A percentile compares a stretch with the other conserved stretches of the same genome.
phyloP scores from a whole-genome alignment of 2,329 filamentous ascomycete genomes.

The Ophiostoma perfectum region DNA sequence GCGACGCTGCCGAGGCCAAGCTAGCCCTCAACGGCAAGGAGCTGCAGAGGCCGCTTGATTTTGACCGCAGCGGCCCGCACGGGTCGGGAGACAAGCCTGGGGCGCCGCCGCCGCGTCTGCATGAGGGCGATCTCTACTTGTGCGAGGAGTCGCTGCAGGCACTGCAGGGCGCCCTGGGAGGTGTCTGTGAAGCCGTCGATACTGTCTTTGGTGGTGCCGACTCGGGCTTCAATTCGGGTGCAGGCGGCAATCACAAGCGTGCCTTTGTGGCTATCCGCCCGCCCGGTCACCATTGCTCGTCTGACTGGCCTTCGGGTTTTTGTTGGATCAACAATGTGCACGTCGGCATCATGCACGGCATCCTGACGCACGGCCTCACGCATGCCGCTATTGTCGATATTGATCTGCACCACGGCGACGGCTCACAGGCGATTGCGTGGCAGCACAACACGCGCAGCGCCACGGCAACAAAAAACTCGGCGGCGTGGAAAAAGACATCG shows the following conservation, averaged over 20 bases:
- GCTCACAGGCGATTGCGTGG: conserved; percentile 94
- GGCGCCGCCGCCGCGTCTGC: neutral
- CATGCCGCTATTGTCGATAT: conserved; percentile 93
- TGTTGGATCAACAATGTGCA: conserved; percentile 99
- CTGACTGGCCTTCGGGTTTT: conserved; percentile 84
- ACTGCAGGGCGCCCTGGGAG: conserved; percentile 85
- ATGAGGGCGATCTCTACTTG: conserved; percentile 87
- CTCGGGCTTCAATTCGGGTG: conserved; percentile 30
- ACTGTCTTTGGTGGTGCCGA: conserved; percentile 57
- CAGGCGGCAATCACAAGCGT: conserved; percentile 43
- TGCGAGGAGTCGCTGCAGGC: conserved; percentile 80
- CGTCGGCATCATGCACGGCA: conserved; percentile 88
- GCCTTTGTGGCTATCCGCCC: conserved; percentile 91
- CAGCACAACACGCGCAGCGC: conserved; percentile 57
- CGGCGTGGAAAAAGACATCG: conserved; percentile 71
- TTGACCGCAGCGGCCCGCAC: conserved; percentile 39
- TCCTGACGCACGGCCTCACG: conserved; percentile 76
- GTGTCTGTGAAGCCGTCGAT: conserved; percentile 90
- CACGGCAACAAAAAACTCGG: conserved; percentile 32
- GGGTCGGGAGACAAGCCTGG: neutral
- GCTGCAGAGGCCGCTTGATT: conserved; percentile 58
- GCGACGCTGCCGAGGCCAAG: conserved; percentile 70
- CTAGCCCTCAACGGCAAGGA: conserved; percentile 74
- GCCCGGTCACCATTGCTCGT: conserved; percentile 92
- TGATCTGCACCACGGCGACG: conserved; percentile 86